phyloP scores from a whole-genome alignment of 768 basidiomycete species.

The Rhodotorula babjevae region DNA sequence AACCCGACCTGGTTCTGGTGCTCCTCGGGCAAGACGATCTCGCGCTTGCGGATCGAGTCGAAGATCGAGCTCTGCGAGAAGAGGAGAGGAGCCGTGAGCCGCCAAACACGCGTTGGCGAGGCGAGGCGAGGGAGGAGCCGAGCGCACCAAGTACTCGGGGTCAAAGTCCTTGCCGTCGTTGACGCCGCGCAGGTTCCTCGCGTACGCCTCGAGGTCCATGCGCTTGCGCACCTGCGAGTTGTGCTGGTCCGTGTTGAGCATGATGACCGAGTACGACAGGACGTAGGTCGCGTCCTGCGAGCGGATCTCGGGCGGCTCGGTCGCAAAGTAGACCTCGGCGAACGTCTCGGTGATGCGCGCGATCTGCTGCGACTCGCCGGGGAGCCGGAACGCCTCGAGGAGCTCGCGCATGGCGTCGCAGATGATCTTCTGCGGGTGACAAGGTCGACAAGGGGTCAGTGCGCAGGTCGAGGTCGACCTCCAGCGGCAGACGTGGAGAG shows the following conservation, averaged over 20 bases:
- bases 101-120: too few relatives aligned
- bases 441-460: too few relatives aligned
- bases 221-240: conserved; percentile 83
- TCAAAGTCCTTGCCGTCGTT: conserved; percentile 81
- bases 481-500: neutral
- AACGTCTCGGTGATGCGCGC: conserved; percentile 89
- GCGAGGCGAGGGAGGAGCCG: conserved; percentile 9
- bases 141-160: conserved; percentile 70
- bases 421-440: conserved; percentile 67
- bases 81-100: conserved; percentile 1
- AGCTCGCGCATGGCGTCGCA: conserved; percentile 95
- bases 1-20: conserved; percentile 94
- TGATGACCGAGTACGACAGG: conserved; percentile 87
- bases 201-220: conserved; percentile 94
- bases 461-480: too few relatives aligned
- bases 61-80: conserved; percentile 72
- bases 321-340: conserved; percentile 81
- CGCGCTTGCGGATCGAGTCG: conserved; percentile 85
- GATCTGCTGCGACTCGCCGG: conserved; percentile 93
- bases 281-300: conserved; percentile 90
- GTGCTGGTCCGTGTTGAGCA: conserved; percentile 96
- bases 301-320: conserved; percentile 78
- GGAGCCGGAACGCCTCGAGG: conserved; percentile 85
- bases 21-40: conserved; percentile 97
- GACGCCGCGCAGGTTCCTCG: conserved; percentile 82